A percentile compares a stretch with the other conserved stretches of the same genome.
These are phyloP conservation scores for Fraxinus platypoda DNA, from an alignment of 305 asterid genomes.

Conservation along the genomic window DNA sequence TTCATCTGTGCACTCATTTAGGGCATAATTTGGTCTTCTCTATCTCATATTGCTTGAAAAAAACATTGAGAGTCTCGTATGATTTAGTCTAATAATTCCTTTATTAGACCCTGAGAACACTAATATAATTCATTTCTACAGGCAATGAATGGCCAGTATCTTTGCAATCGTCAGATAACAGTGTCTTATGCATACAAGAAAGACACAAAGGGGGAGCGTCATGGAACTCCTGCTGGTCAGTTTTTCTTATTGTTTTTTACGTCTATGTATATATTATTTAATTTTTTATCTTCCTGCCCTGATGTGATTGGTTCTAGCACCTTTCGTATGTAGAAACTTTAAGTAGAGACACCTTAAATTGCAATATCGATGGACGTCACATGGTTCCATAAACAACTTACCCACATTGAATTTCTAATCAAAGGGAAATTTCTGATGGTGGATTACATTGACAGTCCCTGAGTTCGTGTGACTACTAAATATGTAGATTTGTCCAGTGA, in stretches of 20 bases:
- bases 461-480: neutral
- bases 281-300: neutral
- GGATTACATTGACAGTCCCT: neutral
- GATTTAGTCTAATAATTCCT: neutral
- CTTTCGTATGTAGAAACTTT: neutral
- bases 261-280: neutral
- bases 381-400: neutral
- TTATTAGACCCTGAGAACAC: neutral
- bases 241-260: neutral
- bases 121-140: constrained; percentile 30
- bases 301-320: neutral
- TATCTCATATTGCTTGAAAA: neutral
- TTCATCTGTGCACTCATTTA: neutral
- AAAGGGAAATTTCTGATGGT: neutral
- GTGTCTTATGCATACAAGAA: constrained; percentile 96
- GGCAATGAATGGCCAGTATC: constrained; percentile 97
- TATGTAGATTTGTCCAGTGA: neutral
- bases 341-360: neutral
- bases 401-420: neutral
- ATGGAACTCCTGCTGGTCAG: constrained; percentile 94
- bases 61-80: neutral
- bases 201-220: constrained; percentile 97
- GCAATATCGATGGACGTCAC: neutral
- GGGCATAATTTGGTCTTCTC: neutral
- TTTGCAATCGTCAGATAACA: constrained; percentile 89